These are phyloP conservation scores for Dactylellina drechsleri DNA, from an alignment of 2,329 filamentous ascomycete species.

Conservation along the genomic window DNA sequence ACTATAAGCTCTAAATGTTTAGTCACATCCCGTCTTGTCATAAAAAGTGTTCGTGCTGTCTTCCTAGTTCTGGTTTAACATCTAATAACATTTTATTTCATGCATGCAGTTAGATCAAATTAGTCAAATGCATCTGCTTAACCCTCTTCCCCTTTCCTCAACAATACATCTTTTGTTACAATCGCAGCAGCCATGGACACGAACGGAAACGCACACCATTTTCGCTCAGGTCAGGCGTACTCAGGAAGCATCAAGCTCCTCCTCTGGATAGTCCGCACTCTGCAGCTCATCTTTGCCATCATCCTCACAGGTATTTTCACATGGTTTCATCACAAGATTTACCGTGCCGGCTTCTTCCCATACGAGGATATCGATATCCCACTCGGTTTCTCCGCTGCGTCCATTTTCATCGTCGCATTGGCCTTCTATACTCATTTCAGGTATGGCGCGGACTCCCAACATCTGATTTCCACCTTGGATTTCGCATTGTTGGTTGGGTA, in stretches of 20 bases:
- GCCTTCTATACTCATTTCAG: conserved; percentile 13
- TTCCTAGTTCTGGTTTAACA: too few relatives aligned
- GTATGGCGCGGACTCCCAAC: background rate
- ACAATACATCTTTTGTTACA: too few relatives aligned
- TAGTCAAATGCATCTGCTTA: too few relatives aligned
- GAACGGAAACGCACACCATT: background rate
- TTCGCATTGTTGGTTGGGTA: conserved; percentile 3
- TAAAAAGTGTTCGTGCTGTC: too few relatives aligned
- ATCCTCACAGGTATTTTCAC: conserved; percentile 56
- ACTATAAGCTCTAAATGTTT: too few relatives aligned
- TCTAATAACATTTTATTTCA: too few relatives aligned
- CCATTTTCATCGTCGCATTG: conserved; percentile 10
- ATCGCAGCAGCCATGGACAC: background rate
- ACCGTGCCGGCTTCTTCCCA: conserved; percentile 26
- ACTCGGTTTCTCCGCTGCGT: conserved; percentile 54
- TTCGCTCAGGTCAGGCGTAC: background rate
- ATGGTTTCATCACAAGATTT: conserved; percentile 56
- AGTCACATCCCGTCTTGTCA: too few relatives aligned
- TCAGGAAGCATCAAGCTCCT: conserved; percentile 17
- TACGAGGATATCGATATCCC: conserved; percentile 30
- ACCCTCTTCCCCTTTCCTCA: background rate
- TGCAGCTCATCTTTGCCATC: conserved; percentile 56
- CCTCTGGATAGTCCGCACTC: conserved; percentile 53
- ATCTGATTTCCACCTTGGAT: conserved; percentile 16
- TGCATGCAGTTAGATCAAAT: too few relatives aligned